These are phyloP conservation scores for Purpureocillium takamizusanense DNA, from an alignment of 2,329 filamentous ascomycete genomes.

Conservation along the genomic window DNA sequence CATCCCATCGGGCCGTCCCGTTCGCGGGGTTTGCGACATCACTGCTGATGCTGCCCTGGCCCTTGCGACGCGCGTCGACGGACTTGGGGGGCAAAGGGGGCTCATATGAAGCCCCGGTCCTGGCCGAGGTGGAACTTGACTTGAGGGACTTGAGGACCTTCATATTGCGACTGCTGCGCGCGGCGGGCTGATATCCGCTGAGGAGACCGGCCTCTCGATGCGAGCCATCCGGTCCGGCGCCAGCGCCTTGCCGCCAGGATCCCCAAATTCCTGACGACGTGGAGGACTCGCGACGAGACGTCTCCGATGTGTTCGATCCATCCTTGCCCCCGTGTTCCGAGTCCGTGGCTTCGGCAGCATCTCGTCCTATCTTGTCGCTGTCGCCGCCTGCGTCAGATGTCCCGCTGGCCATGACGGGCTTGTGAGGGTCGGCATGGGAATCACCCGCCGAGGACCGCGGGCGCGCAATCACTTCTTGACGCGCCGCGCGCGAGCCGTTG, in stretches of 20 bases:
- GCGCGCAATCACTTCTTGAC: slow-evolving; percentile 14
- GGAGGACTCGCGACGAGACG: slow-evolving; percentile 34
- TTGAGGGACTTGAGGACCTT: slow-evolving; percentile 82
- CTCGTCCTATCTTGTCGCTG: slow-evolving; percentile 23
- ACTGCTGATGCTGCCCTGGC: slow-evolving; percentile 28
- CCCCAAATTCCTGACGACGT: slow-evolving; percentile 55
- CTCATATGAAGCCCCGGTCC: slow-evolving; percentile 44
- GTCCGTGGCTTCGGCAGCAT: slow-evolving; percentile 10
- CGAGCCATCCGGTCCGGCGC: slow-evolving; percentile 41
- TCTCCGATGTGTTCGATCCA: slow-evolving; percentile 16
- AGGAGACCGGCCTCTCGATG: slow-evolving; percentile 43
- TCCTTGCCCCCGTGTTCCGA: slow-evolving; percentile 17
- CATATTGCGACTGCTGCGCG: slow-evolving; percentile 61
- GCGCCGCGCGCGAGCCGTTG: slow-evolving; percentile 4
- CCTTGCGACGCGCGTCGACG: slow-evolving; percentile 45
- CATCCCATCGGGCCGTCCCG: slow-evolving; percentile 39
- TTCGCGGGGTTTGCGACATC: slow-evolving; percentile 17
- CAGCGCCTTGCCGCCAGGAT: slow-evolving; percentile 56
- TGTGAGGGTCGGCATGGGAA: slow-evolving; percentile 22
- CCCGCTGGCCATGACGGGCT: slow-evolving; percentile 23
- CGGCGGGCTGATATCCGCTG: slow-evolving; percentile 62
- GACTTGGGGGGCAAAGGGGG: slow-evolving; percentile 34
- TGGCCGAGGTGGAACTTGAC: slow-evolving; percentile 42
- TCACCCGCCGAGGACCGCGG: slow-evolving; percentile 26
- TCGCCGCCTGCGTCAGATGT: slow-evolving; percentile 36